phyloP scores from a whole-genome alignment of 2,329 filamentous ascomycete species.

The Epicoccum nigrum region DNA sequence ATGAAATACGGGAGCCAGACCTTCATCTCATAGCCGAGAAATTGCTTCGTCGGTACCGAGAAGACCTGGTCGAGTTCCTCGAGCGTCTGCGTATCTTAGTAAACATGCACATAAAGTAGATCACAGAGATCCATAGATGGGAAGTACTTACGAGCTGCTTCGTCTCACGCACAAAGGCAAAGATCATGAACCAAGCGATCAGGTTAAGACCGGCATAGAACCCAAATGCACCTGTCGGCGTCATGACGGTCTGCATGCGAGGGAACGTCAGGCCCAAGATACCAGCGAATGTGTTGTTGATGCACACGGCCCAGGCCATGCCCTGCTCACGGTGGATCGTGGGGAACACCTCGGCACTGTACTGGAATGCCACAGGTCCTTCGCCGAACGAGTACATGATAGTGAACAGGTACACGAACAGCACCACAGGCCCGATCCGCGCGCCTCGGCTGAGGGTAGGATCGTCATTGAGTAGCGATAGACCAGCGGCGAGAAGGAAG shows the following conservation, averaged over 20 bases:
- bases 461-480: conserved; percentile 40
- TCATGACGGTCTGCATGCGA: conserved; percentile 48
- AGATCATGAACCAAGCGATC: conserved; percentile 49
- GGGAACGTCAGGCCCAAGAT: conserved; percentile 49
- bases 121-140: not conserved
- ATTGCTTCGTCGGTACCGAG: conserved; percentile 44
- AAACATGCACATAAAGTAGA: not conserved
- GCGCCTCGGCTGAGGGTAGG: conserved; percentile 23
- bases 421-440: conserved; percentile 43
- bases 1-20: conserved; percentile 52
- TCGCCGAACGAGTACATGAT: conserved; percentile 48
- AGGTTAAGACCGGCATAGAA: conserved; percentile 52
- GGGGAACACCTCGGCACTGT: conserved; percentile 48
- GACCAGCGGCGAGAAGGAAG: conserved; percentile 44
- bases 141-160: conserved; percentile 36
- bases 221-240: conserved; percentile 47
- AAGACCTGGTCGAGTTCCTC: conserved; percentile 35
- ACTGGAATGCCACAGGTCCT: conserved; percentile 59
- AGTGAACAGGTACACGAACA: conserved; percentile 46
- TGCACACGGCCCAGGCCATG: conserved; percentile 51
- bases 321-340: conserved; percentile 49
- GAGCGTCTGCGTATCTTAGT: conserved; percentile 1
- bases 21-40: conserved; percentile 48
- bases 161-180: conserved; percentile 49
- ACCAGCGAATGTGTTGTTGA: conserved; percentile 53